Conservation (phyloP, 495 filamentous ascomycete species). For the Annulohypoxylon moriforme region DNA sequence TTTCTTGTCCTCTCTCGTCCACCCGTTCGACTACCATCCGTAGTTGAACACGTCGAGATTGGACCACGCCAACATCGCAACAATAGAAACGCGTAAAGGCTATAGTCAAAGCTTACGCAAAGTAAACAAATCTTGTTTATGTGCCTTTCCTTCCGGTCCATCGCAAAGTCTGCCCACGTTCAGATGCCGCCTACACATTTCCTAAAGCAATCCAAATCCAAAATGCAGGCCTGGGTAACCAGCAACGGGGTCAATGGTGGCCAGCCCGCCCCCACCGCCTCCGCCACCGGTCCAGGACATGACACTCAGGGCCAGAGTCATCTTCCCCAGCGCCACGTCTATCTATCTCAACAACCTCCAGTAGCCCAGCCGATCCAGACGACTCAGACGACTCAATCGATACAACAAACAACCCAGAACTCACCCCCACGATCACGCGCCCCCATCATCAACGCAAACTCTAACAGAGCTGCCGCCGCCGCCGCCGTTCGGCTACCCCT, state of each 20-base stretch:
- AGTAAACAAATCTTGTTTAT: constrained; percentile 44
- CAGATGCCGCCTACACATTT: constrained; percentile 50
- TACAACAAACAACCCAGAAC: constrained; percentile 22
- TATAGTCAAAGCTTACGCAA: constrained; percentile 37
- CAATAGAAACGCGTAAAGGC: constrained; percentile 40
- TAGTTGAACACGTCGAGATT: constrained; percentile 43
- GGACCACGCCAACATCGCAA: constrained; percentile 34
- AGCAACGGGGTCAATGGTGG: constrained; percentile 38
- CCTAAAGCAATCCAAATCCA: constrained; percentile 48
- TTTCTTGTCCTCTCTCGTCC: constrained; percentile 41
- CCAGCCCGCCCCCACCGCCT: constrained; percentile 39
- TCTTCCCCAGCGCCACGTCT: constrained; percentile 45
- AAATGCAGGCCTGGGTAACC: constrained; percentile 51
- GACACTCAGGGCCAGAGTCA: constrained; percentile 34
- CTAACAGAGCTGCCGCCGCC: constrained; percentile 37
- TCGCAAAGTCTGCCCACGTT: constrained; percentile 36
- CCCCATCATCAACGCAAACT: constrained; percentile 48
- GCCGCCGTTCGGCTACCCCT: constrained; percentile 39
- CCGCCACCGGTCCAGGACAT: constrained; percentile 41
- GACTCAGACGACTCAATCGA: constrained; percentile 23
- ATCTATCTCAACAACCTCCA: constrained; percentile 40
- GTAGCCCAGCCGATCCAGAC: constrained; percentile 26
- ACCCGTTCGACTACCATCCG: constrained; percentile 36
- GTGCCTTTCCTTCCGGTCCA: constrained; percentile 35
- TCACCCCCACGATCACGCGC: constrained; percentile 48